Conservation (phyloP, 139 green algal species). For the Chlamydomonas eustigma region DNA sequence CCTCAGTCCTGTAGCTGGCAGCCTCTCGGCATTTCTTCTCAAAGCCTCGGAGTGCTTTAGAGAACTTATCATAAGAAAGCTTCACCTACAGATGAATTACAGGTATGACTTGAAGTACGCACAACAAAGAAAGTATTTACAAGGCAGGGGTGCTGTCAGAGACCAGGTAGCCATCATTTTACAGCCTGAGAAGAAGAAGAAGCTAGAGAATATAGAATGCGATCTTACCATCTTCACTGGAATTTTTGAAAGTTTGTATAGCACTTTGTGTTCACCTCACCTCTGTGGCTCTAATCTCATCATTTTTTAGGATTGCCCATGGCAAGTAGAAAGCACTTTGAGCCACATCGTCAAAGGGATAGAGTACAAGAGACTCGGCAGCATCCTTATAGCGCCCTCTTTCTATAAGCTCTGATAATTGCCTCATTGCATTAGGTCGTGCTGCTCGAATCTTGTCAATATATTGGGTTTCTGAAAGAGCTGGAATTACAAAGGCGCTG, state of each 20-base stretch:
- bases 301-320: background rate
- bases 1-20: background rate
- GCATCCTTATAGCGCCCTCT: background rate
- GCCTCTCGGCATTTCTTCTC: background rate
- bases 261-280: background rate
- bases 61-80: background rate
- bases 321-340: constrained; percentile 15
- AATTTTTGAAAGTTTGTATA: background rate
- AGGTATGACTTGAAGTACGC: no score
- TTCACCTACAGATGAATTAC: constrained; percentile 3
- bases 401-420: background rate
- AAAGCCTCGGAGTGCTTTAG: background rate
- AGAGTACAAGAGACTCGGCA: constrained; percentile 3
- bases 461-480: background rate
- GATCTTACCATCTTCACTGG: background rate
- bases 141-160: no score
- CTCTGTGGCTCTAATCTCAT: background rate
- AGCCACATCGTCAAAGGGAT: constrained; percentile 14
- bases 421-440: background rate
- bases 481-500: background rate
- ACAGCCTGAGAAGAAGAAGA: no score
- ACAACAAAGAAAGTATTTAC: no score
- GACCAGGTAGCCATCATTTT: background rate
- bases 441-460: background rate
- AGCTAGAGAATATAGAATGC: background rate